Base-by-base conservation (phyloP, 345 rosid genomes). In the Acer saccharum region DNA sequence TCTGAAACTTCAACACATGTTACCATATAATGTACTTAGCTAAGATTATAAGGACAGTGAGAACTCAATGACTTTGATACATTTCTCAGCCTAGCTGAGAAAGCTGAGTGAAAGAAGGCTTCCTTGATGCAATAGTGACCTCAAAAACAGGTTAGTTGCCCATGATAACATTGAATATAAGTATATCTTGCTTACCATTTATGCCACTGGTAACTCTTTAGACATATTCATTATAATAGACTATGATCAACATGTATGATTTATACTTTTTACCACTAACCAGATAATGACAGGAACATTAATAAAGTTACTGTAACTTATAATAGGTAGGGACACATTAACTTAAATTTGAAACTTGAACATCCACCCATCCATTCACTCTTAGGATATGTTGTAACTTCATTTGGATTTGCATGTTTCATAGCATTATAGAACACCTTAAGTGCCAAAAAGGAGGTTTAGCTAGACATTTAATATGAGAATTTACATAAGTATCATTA, bases 91-190 rank as follows among this genome's bases (percentile, higher is more conserved):
- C 35, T 13, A 48, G 12, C 7, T 16, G 14, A 35, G 12, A 52
- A 62, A 13, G 17, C 27, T 7, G 14, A 62, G 66, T 4, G 32
- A 32, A 32, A 61, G n/a, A 72, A n/a, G 18, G 60, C 58, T 55
- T 32, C 68, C 79, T 41, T 1, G 32, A 46, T n/a, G 3, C 6
- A 58, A 76, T 14, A 67, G 11, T 57, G 7, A 48, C 39, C 41
- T 13, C 66, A 65, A 57, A 44, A 41, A 54, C 16, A 29, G 79
- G 62, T 23, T 69, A 50, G 41, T 20, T 27, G 20, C 25, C 77
- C 68, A 8, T 3, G 66, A 48, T 57, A 21, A 39, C 3, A 18
- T 46, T 43, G 43, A 23, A 61, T 16, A 4, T 35, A 10, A 12
- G 13, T 58, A 64, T 17, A 68, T 13, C 39, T 69, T 16, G 23